A percentile compares a stretch with the other conserved stretches of the same genome.
Evolutionary conservation across 441 rosid genomes (phyloP).

Genomic region (Croton laevigatus): DNA sequence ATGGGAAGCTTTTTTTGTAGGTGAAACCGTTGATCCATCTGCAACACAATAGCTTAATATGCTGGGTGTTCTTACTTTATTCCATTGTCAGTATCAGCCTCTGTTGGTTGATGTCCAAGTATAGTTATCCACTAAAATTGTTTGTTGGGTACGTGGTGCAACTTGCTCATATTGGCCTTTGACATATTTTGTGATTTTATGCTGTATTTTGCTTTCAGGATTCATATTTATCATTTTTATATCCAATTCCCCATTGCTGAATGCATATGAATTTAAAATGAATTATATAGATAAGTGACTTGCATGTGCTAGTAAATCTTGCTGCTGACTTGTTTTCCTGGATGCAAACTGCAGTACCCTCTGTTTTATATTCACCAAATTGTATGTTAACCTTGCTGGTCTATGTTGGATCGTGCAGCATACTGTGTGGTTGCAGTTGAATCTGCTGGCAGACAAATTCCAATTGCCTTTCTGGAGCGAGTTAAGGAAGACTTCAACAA

Average conservation of each 20-base stretch:
- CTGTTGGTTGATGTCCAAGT: too few species aligned
- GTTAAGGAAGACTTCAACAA: slow-evolving; percentile 81
- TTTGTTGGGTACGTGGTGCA: not conserved
- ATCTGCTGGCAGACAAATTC: slow-evolving; percentile 83
- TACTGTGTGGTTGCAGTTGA: slow-evolving; percentile 96
- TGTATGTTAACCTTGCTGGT: slow-evolving; percentile 8
- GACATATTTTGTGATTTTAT: not conserved
- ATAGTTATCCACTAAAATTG: too few species aligned
- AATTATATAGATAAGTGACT: not conserved
- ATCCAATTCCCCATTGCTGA: not conserved
- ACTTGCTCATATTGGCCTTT: not conserved
- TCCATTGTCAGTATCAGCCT: too few species aligned
- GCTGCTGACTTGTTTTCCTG: not conserved
- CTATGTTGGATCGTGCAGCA: slow-evolving; percentile 46
- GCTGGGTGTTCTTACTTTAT: too few species aligned
- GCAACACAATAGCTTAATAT: too few species aligned
- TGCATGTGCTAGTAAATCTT: not conserved
- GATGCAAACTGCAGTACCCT: not conserved
- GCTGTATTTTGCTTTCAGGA: not conserved
- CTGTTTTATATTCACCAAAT: not conserved
- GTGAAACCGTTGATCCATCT: too few species aligned
- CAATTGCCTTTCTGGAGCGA: slow-evolving; percentile 88
- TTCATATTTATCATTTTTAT: not conserved
- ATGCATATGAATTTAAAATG: not conserved
- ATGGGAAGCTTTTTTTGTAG: too few species aligned